Base-by-base conservation (phyloP, 2,329 filamentous ascomycete genomes). In the Fonsecaea nubica region DNA sequence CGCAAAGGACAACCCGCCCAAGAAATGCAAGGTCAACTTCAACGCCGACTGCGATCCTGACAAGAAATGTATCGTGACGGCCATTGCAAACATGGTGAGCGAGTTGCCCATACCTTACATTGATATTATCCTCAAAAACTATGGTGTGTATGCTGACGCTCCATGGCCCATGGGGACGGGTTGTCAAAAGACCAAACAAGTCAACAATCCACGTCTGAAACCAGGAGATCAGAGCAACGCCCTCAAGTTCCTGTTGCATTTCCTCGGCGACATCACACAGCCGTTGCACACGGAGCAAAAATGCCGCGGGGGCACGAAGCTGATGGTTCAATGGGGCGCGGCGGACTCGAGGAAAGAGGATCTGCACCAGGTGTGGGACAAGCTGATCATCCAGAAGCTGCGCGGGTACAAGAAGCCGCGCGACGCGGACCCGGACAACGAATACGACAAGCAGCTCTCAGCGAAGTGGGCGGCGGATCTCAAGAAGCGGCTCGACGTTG, bases 361-460 rank as follows among this genome's bases (percentile, higher is more conserved):
- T 12, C 53, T 50, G 12, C 59, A 55, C 21, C 18, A 35, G 53
- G 55, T 66, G 54, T 63, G 66, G 58, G 64, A 66, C 57, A 38
- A 21, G 30, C 36, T 60, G 32, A 64, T 64, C 36, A 64, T 64
- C 33, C 48, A 55, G 38, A 64, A 61, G 13, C 58, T 66, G 25
- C 45, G 57, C 40, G 13, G n/a, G 0, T 48, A 50, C 21, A 55
- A 61, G 54, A n/a, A 62, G 56, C 62, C 50, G 1, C 35, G 36
- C 5, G 38, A 45, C 2, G 21, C n/a, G 9, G 35, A 62, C 33
- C 50, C 60, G 1, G 33, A 4, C 38, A 62, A 62, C 30, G 35
- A 13, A 13, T 62, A 62, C 35, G 60, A 62, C 52, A 62, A 62
- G 50, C 32, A 40, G 25, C 35, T 62, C 38, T 32, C 60, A 2